Evolutionary conservation across 805 yeast genomes (phyloP).

Genomic region (Danielia reshetovae): DNA sequence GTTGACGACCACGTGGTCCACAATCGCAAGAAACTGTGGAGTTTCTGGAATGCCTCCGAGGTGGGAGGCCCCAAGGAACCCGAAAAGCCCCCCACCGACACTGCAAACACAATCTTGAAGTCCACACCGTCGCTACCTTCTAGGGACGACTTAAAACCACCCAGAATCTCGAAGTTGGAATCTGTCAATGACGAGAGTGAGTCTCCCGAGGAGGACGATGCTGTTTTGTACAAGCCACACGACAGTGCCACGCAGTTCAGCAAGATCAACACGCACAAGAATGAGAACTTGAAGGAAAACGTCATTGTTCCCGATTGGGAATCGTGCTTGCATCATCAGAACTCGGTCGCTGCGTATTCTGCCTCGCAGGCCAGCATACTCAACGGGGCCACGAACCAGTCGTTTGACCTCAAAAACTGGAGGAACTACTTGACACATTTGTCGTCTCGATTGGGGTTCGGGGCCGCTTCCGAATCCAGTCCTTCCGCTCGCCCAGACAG

Average conservation of each 20-base stretch:
- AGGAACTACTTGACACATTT: conserved; percentile 30
- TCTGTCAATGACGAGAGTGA: conserved; percentile 7
- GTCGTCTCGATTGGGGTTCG: conserved; percentile 33
- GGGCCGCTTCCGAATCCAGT: conserved; percentile 20
- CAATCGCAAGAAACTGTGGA: conserved; percentile 29
- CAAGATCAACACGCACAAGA: conserved; percentile 41
- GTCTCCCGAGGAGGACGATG: conserved; percentile 28
- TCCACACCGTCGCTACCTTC: conserved; percentile 29
- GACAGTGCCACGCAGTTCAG: conserved; percentile 36
- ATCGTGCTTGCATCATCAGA: conserved; percentile 30
- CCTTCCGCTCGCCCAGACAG: neutral
- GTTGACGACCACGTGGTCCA: conserved; percentile 26
- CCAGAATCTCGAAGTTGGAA: conserved; percentile 9
- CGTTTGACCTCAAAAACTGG: conserved; percentile 35
- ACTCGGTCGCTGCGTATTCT: conserved; percentile 11
- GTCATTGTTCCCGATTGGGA: conserved; percentile 42
- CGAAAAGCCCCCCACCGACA: conserved; percentile 8
- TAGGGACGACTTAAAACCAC: conserved; percentile 10
- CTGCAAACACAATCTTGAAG: conserved; percentile 31
- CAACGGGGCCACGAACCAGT: conserved; percentile 12
- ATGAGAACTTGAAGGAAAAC: conserved; percentile 39
- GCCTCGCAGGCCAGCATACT: conserved; percentile 18
- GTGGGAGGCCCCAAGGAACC: neutral
- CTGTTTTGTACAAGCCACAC: conserved; percentile 43
- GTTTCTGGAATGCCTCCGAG: conserved; percentile 29